Evolutionary conservation across 2,329 filamentous ascomycete species (phyloP).

Genomic region (Fusarium equiseti): DNA sequence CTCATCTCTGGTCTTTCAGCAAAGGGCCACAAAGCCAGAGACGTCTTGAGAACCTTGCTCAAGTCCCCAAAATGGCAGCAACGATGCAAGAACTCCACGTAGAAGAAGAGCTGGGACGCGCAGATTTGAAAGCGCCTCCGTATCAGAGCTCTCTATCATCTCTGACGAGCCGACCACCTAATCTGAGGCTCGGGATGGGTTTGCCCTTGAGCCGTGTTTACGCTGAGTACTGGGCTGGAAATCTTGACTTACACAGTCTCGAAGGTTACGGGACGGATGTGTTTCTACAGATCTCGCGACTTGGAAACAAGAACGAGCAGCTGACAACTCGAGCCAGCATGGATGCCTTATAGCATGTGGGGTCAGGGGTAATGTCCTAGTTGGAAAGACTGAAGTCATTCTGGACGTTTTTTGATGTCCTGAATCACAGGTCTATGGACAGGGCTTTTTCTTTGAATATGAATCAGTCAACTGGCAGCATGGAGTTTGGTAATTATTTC

Average conservation of each 20-base stretch:
- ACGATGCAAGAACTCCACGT: conserved; percentile 87
- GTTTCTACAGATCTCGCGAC: conserved; percentile 93
- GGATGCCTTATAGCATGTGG: conserved; percentile 72
- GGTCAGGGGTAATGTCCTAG: conserved; percentile 15
- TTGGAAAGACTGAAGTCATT: conserved; percentile 12
- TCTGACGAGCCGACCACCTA: conserved; percentile 84
- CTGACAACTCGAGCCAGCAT: conserved; percentile 82
- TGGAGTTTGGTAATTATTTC: conserved; percentile 40
- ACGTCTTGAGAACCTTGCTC: conserved; percentile 84
- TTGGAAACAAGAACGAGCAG: conserved; percentile 98
- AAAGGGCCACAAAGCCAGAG: conserved; percentile 86
- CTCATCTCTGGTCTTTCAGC: conserved; percentile 95
- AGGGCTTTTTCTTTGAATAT: conserved; percentile 9
- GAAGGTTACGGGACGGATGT: conserved; percentile 97
- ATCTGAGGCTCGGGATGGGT: conserved; percentile 91
- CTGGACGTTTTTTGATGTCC: neutral
- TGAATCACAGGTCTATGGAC: conserved; percentile 13
- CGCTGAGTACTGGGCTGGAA: conserved; percentile 98
- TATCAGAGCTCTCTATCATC: conserved; percentile 77
- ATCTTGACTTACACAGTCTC: conserved; percentile 87
- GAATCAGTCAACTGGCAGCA: conserved; percentile 37
- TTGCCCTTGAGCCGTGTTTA: conserved; percentile 94
- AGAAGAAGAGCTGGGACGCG: conserved; percentile 56
- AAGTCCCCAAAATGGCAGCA: conserved; percentile 91
- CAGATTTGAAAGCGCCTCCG: conserved; percentile 57